Evolutionary conservation across 805 yeast species (phyloP).

Genomic region (Yarrowia sp.): DNA sequence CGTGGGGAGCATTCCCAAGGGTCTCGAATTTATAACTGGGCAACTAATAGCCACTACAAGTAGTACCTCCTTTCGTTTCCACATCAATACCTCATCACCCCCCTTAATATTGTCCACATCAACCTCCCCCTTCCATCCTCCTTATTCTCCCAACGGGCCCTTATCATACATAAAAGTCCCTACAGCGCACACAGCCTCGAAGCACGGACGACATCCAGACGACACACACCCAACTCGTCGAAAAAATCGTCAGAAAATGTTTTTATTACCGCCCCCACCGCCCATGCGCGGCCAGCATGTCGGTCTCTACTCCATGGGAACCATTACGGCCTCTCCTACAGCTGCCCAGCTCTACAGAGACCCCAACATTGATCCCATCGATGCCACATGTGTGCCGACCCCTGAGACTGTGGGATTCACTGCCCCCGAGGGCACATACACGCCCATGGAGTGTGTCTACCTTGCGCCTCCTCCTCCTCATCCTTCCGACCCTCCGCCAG

Average conservation of each 20-base stretch:
- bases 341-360: conserved; percentile 21
- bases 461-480: conserved; percentile 44
- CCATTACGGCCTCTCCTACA: neutral
- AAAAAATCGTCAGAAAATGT: too few species aligned
- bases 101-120: too few species aligned
- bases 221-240: neutral
- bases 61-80: too few species aligned
- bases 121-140: neutral
- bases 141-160: conserved; percentile 1
- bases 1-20: neutral
- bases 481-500: conserved; percentile 40
- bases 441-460: conserved; percentile 35
- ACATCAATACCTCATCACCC: too few species aligned
- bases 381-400: neutral
- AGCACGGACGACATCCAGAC: neutral
- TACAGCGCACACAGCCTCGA: conserved; percentile 8
- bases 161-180: conserved; percentile 13
- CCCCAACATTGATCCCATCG: conserved; percentile 17
- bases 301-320: conserved; percentile 9
- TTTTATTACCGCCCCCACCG: conserved; percentile 13
- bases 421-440: conserved; percentile 40
- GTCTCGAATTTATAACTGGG: neutral
- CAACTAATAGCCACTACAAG: neutral
- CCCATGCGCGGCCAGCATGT: conserved; percentile 10
- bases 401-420: conserved; percentile 30